Evolutionary conservation across 768 basidiomycete species (phyloP), one percentile per base, ranked within the genome.

Genomic region (Suillus subluteus): DNA sequence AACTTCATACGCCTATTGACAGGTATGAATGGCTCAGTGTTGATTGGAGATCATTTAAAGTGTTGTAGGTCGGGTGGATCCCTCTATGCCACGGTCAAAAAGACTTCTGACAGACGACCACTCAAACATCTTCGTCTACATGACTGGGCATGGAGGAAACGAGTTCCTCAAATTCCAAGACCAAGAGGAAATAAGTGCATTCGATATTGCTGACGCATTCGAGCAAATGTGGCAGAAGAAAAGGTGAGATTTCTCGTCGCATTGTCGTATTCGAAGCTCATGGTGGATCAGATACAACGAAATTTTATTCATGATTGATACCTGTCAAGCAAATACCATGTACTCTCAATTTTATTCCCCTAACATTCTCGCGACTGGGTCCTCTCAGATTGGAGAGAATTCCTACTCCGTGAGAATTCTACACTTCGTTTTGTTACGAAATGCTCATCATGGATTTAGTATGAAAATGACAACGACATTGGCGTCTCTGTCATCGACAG

Each of bases 101-200:
- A 91, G 97, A 18, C 86, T 99, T 4, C 82, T 98, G 48, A 91
- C 94, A 0, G 96, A 99, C 72, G 91, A 94, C 65, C 82, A 88
- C 37, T 95, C 93, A 7, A 99, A 99, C 73, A 84, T 99, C 67
- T 98, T 99, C 74, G 88, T 99, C 23, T 99, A 98, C 78, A 93
- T 99, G 94, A 97, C 98, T 0, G 98, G 98, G 0, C 98, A 99
- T 71, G 98, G 98, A 15, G 98, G 98, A 1, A 92, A 97, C 72
- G 98, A 98, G 77, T 99, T 99, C 76, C 87, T 99, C 74, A 99
- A 99, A 77, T 99, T 99, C 77, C 98, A 99, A 75, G 98, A 99
- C 75, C 96, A 93, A 75, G 98, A 99, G 78, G 98, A 99, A 76
- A 95, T 99, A 72, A 95, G 92, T 66, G 95, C 97, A 0, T 95